Conservation (phyloP, 2,329 filamentous ascomycete species). For the Neobulgaria alba region DNA sequence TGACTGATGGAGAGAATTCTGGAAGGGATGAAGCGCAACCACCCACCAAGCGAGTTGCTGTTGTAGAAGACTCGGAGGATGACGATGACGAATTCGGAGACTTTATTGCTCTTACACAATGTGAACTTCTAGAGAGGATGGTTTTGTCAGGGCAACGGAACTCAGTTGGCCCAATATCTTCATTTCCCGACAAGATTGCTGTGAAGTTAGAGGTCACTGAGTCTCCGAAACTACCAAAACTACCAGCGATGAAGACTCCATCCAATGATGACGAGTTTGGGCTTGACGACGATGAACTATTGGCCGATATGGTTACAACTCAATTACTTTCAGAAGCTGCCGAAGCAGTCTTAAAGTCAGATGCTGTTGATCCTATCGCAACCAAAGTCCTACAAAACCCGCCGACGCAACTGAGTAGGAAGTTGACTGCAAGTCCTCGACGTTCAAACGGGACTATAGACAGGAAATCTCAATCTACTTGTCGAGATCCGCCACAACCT, state of each 20-base stretch:
- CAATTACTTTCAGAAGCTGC: conserved; percentile 14
- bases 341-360: conserved; percentile 7
- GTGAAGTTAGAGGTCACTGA: background rate
- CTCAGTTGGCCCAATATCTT: too few species aligned
- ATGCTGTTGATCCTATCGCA: conserved; percentile 2
- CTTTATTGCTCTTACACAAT: conserved; percentile 26
- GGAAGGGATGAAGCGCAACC: conserved; percentile 2
- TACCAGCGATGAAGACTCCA: conserved; percentile 4
- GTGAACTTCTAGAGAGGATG: conserved; percentile 18
- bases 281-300: conserved; percentile 3
- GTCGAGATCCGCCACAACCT: too few species aligned
- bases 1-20: background rate
- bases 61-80: background rate
- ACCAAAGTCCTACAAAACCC: background rate
- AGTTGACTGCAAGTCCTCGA: too few species aligned
- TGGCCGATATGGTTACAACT: conserved; percentile 12
- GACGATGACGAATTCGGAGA: conserved; percentile 29
- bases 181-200: background rate
- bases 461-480: too few species aligned
- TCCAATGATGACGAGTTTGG: conserved; percentile 6
- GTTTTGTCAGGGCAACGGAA: background rate
- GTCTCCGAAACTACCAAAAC: conserved; percentile 1
- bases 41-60: conserved; percentile 9
- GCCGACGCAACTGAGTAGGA: too few species aligned
- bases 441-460: too few species aligned